Base-by-base conservation (phyloP, 1,139 yeast species). In the Blastobotrys raffinosifermentans region DNA sequence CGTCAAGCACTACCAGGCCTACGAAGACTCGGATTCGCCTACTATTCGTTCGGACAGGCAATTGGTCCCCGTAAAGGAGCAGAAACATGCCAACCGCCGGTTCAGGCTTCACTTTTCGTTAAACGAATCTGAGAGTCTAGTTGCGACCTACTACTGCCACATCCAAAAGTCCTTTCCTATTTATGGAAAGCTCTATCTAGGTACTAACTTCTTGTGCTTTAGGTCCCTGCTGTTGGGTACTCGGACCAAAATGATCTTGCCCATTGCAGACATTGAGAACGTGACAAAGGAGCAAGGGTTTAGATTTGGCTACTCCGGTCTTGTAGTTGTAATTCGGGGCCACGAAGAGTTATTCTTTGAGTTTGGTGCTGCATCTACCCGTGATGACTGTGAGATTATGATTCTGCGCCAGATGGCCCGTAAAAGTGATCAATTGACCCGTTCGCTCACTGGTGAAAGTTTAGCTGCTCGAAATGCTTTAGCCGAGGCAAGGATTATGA, bases 241-340 rank as follows among this genome's bases (percentile, higher is more conserved):
- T 0, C 72, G 75, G 27, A 81, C 94, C 1, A 74, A 74, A 44
- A 85, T 89, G 95, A 75, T 86, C n/a, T 58, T 89, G 11, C 97
- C 97, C 0, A 61, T 83, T 32, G 53, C 56, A 13, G 93, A 84
- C 50, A 66, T 89, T 21, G 93, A 81, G 51, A 75, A 72, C 35
- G 80, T 81, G 38, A 69, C 71, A 36, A 73, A 72, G 45, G 87
- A 80, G 48, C 73, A 72, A 34, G 87, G 86, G 0, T 75, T 76
- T 51, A 59, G 79, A 40, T 75, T 77, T 58, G 76, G 76, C 0
- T 82, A 81, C 54, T 73, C 77, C 17, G 91, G 93, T 0, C 63
- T 87, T 35, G 80, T 75, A 0, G 51, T 87, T 18, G 74, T 76
- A 0, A 71, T 84, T 3, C 74, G 73, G 41, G 93, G 93, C 0